Base-by-base conservation (phyloP, 805 yeast genomes). In the Candida germanica region DNA sequence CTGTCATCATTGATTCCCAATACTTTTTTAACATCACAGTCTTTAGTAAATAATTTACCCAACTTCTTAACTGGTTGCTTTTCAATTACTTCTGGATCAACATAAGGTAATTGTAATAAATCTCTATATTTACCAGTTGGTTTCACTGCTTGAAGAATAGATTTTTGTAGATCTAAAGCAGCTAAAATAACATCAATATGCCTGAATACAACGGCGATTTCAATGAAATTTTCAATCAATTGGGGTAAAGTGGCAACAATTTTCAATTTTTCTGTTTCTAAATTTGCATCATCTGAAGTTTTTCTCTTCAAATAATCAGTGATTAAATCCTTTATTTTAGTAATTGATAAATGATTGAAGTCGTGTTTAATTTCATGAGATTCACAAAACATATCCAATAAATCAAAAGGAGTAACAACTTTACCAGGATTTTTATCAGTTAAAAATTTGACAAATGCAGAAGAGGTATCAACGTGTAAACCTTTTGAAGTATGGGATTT, bases 401-500 rank as follows among this genome's bases (percentile, higher is more conserved):
- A 64, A 13, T 74, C 71, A 30, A 69, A 71, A 5, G 80, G 67
- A 8, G 83, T 76, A 23, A 83, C 65, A 28, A 78, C 63, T 46
- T 77, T 79, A 16, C 85, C 75, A 8, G 93, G 91, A 53, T 79
- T 80, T 54, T 74, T 75, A 61, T 87, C 89, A 42, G 87, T 73
- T 53, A 87, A 61, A 44, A 75, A 71, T 49, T 84, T 82, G 30
- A 86, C 80, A 53, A 84, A 86, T 38, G 67, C 55, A 3, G 85
- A 75, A 4, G 98, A 96, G n/a, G 98, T 84, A 18, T 77, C 75
- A 33, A 83, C 80, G 46, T 85, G 86, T 41, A 93, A 69, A 3
- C 96, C 96, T 48, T 77, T 79, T 49, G 81, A 85, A 18, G 96
- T 93, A 53, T 78, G 79, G 3, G 83, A 66, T 55, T 83, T 84